Evolutionary conservation across 495 filamentous ascomycete species (phyloP), one percentile per base, ranked within the genome.

Genomic region (Tuber microsphaerosporum): DNA sequence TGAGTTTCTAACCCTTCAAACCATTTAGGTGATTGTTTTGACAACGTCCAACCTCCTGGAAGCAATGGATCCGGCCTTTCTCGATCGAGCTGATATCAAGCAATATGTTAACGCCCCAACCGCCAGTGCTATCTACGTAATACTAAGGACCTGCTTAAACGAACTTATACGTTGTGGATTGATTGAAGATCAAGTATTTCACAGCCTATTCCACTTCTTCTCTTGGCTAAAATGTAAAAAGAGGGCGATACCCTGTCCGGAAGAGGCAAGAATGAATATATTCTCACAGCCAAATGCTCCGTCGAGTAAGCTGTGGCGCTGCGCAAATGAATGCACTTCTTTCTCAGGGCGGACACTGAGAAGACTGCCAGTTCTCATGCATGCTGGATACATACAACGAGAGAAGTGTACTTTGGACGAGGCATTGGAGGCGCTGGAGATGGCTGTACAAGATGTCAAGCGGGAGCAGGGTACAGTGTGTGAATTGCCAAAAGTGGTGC

Each of bases 31-130:
- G 16, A 83, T 83, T 31, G 73, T 83, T 45, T 72, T 83, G 17
- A 83, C 81, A 8, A 83, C 81, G 12, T 83, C 81, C 9, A 83
- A 83, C 56, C 65, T 83, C 46, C 26, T 81, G 42, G 75, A 83
- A 61, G 75, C 79, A 5, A 81, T 81, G 76, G 81, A 90, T 74
- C 71, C 80, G 34, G 88, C 88, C 10, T 89, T 90, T 75, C 81
- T 89, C n/a, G 88, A 90, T 75, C 85, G 88, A 3, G 84, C 86
- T 61, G 86, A 88, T 75, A 84, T 88, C 71, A 88, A 87, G 74
- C 85, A 89, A 69, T 81, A 83, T 70, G 84, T 89, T 71, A 84
- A 85, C 26, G 75, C 79, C 10, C 84, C 88, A 43, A 78, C 78
- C 41, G 71, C 77, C 0, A 75, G 76, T 42, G 84, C 84, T 31